These are phyloP conservation scores for Trametes punicea DNA, from an alignment of 768 basidiomycete species.

Conservation along the genomic window DNA sequence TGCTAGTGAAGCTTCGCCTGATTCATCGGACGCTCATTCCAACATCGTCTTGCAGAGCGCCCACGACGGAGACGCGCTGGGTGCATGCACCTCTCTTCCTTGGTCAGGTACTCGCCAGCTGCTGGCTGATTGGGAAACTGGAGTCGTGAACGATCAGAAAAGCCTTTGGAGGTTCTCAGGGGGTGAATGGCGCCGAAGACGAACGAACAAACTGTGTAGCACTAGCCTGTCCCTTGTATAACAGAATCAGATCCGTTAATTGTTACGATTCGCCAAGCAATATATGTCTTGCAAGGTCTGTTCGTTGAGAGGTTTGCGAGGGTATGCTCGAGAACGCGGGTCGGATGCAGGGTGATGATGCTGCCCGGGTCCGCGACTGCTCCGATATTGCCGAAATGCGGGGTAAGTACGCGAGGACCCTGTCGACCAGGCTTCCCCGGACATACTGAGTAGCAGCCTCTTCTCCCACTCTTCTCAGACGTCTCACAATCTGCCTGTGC, in stretches of 20 bases:
- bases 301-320: too few species aligned
- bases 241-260: too few species aligned
- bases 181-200: background rate
- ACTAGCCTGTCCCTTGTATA: background rate
- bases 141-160: constrained; percentile 16
- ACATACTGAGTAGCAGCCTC: too few species aligned
- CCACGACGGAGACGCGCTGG: constrained; percentile 29
- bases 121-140: constrained; percentile 29
- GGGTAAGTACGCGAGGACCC: constrained; percentile 5
- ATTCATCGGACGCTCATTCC: background rate
- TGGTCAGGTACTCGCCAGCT: constrained; percentile 26
- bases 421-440: too few species aligned
- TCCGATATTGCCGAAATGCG: constrained; percentile 15
- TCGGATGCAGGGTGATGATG: background rate
- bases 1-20: background rate
- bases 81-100: constrained; percentile 32
- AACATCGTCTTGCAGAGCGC: constrained; percentile 20
- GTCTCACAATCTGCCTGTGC: background rate
- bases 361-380: constrained; percentile 5
- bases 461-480: background rate
- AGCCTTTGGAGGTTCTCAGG: background rate
- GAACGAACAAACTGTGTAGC: background rate
- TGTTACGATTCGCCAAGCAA: too few species aligned
- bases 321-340: too few species aligned
- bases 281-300: too few species aligned